Evolutionary conservation across 179 eudicot species (phyloP).

Genomic region (Spinacia oleracea): DNA sequence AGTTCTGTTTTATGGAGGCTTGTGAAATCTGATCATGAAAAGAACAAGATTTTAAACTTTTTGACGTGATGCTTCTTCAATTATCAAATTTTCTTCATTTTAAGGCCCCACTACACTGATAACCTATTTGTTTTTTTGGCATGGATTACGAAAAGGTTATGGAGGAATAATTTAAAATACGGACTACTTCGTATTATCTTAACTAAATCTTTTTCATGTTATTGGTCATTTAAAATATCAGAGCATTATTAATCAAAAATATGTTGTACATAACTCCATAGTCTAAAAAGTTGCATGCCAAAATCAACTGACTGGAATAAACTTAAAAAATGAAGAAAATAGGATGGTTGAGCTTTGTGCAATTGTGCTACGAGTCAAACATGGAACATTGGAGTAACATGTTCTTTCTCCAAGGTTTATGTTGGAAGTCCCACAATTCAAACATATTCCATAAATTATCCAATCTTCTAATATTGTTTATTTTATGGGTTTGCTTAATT

Average conservation of each 20-base stretch:
- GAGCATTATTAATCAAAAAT: too few relatives aligned
- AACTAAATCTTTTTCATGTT: too few relatives aligned
- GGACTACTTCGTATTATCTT: too few relatives aligned
- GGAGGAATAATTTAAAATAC: not conserved
- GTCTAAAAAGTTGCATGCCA: too few relatives aligned
- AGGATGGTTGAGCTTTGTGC: not conserved
- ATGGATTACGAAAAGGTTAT: not conserved
- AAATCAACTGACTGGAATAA: too few relatives aligned
- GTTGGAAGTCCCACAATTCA: not conserved
- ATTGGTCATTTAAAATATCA: too few relatives aligned
- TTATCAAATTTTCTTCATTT: slow-evolving; percentile 24
- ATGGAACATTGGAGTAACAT: not conserved
- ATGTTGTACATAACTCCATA: too few relatives aligned
- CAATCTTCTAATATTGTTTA: not conserved
- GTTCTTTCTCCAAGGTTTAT: slow-evolving; percentile 1
- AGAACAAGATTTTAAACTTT: slow-evolving; percentile 10
- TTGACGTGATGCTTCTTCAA: slow-evolving; percentile 23
- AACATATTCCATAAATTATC: not conserved
- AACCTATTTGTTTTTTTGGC: not conserved
- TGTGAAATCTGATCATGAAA: slow-evolving; percentile 20
- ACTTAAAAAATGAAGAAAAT: too few relatives aligned
- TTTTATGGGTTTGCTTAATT: not conserved
- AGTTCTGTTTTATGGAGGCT: slow-evolving; percentile 15
- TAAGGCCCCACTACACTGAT: slow-evolving; percentile 11
- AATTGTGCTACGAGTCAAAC: not conserved